Base-by-base conservation (phyloP, 306 rosid species). In the Fagus sylvatica region DNA sequence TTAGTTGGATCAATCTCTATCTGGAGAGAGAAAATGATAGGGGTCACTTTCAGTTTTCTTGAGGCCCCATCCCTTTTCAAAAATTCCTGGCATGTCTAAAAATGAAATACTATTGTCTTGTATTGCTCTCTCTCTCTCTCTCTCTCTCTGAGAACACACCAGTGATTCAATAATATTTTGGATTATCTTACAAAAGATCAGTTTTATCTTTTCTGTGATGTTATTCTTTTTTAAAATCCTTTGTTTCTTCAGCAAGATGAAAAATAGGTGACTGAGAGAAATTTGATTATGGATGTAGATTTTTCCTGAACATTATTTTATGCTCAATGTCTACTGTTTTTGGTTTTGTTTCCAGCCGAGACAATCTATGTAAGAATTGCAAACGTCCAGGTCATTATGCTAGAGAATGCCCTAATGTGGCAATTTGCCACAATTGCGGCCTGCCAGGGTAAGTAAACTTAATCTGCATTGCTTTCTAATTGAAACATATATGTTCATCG, bases 311-410 rank as follows among this genome's bases (percentile, higher is more conserved):
- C 17, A 30, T 66, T 66, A 1, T 53, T 48, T 74, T 77, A 76
- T 76, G 69, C 56, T 67, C 13, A 2, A 13, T 30, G 17, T 54
- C 78, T 59, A 84, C 60, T 68, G 22, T 64, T 17, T 76, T 39
- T 71, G 69, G 17, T 76, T 81, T 68, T 84, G 43, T 72, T 83
- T 53, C 79, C 91, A 91, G 98, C 89, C 97, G 97, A 78, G 98
- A 95, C 89, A 88, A 88, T 86, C 88, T 92, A 76, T 95, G 98
- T 90, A 95, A 95, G 91, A 95, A 95, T 84, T 95, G 98, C 89
- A 95, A 92, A 88, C 91, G 98, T 72, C 98, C 98, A 0, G 98
- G 98, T 76, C 98, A 95, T 85, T 95, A 66, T 89, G 98, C 98
- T 46, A 86, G 98, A 76, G 98, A 95, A 75, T 95, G 98, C 81